These are phyloP conservation scores for Encephalitozoon cuniculi DNA, from an alignment of 371 early-diverging fungal genomes.

Conservation along the genomic window DNA sequence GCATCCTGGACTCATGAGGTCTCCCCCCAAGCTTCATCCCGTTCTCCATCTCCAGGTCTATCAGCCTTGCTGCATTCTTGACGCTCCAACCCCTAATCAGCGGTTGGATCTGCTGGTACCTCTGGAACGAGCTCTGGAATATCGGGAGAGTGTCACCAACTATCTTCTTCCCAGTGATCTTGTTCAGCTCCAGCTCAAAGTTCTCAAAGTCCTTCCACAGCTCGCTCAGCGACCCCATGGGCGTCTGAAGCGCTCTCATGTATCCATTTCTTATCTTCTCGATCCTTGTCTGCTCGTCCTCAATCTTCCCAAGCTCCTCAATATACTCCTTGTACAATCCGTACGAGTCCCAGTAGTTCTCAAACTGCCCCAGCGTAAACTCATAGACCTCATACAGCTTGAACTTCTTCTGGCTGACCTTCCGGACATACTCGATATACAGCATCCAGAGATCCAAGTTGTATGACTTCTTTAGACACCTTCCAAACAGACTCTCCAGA, in stretches of 20 bases:
- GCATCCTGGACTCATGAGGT: background rate
- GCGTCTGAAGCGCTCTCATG: conserved; percentile 34
- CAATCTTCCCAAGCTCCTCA: conserved; percentile 35
- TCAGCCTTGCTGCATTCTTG: conserved; percentile 3
- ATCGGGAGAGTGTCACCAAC: background rate
- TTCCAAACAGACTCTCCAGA: conserved; percentile 46
- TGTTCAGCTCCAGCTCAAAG: conserved; percentile 41
- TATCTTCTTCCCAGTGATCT: conserved; percentile 26
- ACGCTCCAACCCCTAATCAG: conserved; percentile 10
- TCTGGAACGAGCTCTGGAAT: conserved; percentile 17
- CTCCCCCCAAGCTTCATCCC: conserved; percentile 26
- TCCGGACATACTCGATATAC: conserved; percentile 43
- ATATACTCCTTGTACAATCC: conserved; percentile 41
- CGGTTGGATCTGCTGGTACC: conserved; percentile 34
- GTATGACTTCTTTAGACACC: conserved; percentile 38
- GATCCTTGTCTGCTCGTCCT: conserved; percentile 25
- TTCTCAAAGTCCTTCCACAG: conserved; percentile 48
- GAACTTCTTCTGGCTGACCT: conserved; percentile 25
- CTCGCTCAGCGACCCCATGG: conserved; percentile 26
- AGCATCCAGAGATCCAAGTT: conserved; percentile 33
- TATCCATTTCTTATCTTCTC: conserved; percentile 48
- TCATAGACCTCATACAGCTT: conserved; percentile 33
- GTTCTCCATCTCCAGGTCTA: conserved; percentile 47
- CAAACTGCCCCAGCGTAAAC: conserved; percentile 42
- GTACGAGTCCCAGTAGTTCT: conserved; percentile 26